Evolutionary conservation across 495 filamentous ascomycete species (phyloP).

Genomic region (Cairneyella variabilis): DNA sequence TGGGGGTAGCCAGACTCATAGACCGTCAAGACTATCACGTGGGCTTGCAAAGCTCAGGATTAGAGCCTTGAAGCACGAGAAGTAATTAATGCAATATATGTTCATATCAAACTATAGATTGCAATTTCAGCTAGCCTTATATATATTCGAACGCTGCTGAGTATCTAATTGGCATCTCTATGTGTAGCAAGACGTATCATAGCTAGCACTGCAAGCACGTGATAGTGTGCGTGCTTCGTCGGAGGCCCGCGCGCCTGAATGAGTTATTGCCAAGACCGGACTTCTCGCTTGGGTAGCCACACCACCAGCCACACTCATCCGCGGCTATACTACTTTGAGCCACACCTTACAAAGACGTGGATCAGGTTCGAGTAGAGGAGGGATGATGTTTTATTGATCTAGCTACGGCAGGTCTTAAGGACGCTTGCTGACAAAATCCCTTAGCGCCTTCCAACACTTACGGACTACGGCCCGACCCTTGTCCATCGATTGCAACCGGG

Average conservation of each 20-base stretch:
- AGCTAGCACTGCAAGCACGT: conserved; percentile 4
- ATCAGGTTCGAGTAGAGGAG: too few relatives aligned
- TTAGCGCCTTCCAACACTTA: not conserved
- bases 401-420: not conserved
- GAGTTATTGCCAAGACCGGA: not conserved
- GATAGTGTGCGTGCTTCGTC: not conserved
- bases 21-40: conserved; percentile 14
- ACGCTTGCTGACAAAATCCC: not conserved
- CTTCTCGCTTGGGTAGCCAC: conserved; percentile 3
- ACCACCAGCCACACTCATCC: conserved; percentile 3
- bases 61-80: conserved; percentile 3
- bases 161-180: conserved; percentile 1
- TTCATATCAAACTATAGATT: conserved; percentile 12
- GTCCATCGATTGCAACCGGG: too few relatives aligned
- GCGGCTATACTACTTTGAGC: conserved; percentile 5
- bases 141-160: conserved; percentile 1
- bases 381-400: too few relatives aligned
- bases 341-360: not conserved
- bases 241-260: too few relatives aligned
- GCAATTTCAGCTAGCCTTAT: conserved; percentile 8
- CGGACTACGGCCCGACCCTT: too few relatives aligned
- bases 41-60: conserved; percentile 1
- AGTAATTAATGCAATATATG: conserved; percentile 15
- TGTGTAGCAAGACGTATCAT: conserved; percentile 2
- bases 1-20: conserved; percentile 4